A percentile compares a stretch with the other conserved stretches of the same genome.
Evolutionary conservation across 2,329 filamentous ascomycete genomes (phyloP).

Genomic region (Mollisia scopiformis): DNA sequence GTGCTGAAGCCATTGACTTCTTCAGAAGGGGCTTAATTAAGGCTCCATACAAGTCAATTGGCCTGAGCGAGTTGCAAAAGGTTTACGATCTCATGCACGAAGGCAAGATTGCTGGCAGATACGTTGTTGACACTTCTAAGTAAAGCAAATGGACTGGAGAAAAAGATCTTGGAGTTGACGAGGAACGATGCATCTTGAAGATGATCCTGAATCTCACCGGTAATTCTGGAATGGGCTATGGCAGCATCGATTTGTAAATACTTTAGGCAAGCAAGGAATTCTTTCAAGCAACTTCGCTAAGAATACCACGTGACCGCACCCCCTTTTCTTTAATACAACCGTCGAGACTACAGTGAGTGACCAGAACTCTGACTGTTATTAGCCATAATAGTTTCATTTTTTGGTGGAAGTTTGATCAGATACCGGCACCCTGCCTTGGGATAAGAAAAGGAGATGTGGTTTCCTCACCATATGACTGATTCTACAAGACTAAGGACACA

Average conservation of each 20-base stretch:
- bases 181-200: not conserved
- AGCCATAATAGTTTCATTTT: too few species aligned
- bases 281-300: not conserved
- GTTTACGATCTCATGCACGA: conserved; percentile 79
- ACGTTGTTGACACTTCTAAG: conserved; percentile 75
- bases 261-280: not conserved
- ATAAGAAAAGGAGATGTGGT: too few species aligned
- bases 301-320: not conserved
- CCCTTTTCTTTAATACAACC: too few species aligned
- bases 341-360: too few species aligned
- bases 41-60: conserved; percentile 83
- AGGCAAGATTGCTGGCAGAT: conserved; percentile 75
- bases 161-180: not conserved
- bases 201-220: not conserved
- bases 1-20: conserved; percentile 88
- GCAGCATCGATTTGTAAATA: not conserved
- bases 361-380: too few species aligned
- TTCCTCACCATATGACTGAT: too few species aligned
- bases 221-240: not conserved
- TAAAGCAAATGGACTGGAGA: conserved; percentile 39
- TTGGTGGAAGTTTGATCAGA: too few species aligned
- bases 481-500: too few species aligned
- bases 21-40: conserved; percentile 70
- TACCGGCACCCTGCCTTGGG: too few species aligned
- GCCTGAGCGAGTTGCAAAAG: conserved; percentile 75